Evolutionary conservation across 2,329 filamentous ascomycete genomes (phyloP), one percentile per base, ranked within the genome.

Genomic region (Sporothrix dimorphospora): DNA sequence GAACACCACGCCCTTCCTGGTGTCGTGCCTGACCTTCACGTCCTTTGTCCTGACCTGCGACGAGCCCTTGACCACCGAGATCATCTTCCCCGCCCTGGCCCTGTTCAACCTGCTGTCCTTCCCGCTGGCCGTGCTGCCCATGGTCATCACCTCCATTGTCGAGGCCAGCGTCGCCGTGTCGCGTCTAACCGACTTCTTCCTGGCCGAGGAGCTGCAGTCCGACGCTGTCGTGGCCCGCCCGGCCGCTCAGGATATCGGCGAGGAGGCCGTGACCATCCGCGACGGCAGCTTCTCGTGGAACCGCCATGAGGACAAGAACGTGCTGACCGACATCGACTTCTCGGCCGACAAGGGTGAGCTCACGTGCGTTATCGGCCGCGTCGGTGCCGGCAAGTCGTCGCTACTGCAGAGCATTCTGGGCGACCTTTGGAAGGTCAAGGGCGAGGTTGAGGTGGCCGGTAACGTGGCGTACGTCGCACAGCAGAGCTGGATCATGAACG

Each of bases 41-140:
- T 92, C 98, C 40, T 99, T 97, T 77, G 96, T 98, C 45, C 85
- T 97, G 76, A 97, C 93, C 0, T 90, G 90, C 73, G 87, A 96
- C 77, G 85, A 86, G 72, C 94, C 97, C 3, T 83, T 99, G 78
- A 96, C 93, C 1, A 98, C 94, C 0, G 94, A 97, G 0, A 96
- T 99, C 76, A 94, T 99, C 24, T 99, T 99, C 82, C 96, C 96
- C 8, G 94, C 95, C 7, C 81, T 89, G n/a, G 94, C 96, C 0
- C 86, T 99, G 30, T 99, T 99, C 88, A 99, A 99, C 79, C 86
- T 99, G 38, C 88, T 99, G 63, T 97, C 94, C 0, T 99, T 99
- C 82, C 97, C 96, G 1, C 88, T 99, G 70, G 92, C 96, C 2
- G 91, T 99, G 49, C 85, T 99, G 40, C 96, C 96, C 8, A 98